These are phyloP conservation scores for Euphorbia peplus DNA, from an alignment of 345 rosid genomes.

Conservation along the genomic window DNA sequence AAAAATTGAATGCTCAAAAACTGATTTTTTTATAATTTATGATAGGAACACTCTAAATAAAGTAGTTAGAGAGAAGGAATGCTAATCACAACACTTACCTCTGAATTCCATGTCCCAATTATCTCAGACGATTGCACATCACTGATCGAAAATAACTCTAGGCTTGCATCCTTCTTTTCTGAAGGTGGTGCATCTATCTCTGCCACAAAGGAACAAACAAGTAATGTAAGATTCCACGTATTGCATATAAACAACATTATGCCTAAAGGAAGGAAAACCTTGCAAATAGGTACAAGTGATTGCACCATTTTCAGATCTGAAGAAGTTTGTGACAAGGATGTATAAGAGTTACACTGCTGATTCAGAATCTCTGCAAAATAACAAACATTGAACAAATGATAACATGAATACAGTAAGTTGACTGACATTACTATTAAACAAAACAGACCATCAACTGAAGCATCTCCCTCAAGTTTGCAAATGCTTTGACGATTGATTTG, in stretches of 20 bases:
- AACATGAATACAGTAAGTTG: constrained; percentile 7
- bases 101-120: constrained; percentile 20
- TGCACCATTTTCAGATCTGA: constrained; percentile 91
- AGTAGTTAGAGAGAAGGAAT: not conserved
- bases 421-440: constrained; percentile 6
- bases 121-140: constrained; percentile 28
- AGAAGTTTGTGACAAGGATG: constrained; percentile 68
- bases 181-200: constrained; percentile 4
- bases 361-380: constrained; percentile 72
- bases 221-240: not conserved
- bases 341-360: constrained; percentile 56
- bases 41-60: not conserved
- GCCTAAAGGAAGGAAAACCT: constrained; percentile 48
- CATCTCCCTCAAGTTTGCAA: constrained; percentile 96
- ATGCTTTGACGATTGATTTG: constrained; percentile 60
- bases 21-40: not conserved
- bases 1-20: not conserved
- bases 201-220: constrained; percentile 20
- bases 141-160: constrained; percentile 13
- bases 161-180: constrained; percentile 27
- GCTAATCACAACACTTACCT: constrained; percentile 27
- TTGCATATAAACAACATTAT: constrained; percentile 2
- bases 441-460: constrained; percentile 60
- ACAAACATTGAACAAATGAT: constrained; percentile 18
- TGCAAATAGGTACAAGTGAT: constrained; percentile 94